Percentiles rank a stretch among this genome's conserved stretches.
Evolutionary conservation across 805 yeast genomes (phyloP).

Genomic region (Candida ovalis): DNA sequence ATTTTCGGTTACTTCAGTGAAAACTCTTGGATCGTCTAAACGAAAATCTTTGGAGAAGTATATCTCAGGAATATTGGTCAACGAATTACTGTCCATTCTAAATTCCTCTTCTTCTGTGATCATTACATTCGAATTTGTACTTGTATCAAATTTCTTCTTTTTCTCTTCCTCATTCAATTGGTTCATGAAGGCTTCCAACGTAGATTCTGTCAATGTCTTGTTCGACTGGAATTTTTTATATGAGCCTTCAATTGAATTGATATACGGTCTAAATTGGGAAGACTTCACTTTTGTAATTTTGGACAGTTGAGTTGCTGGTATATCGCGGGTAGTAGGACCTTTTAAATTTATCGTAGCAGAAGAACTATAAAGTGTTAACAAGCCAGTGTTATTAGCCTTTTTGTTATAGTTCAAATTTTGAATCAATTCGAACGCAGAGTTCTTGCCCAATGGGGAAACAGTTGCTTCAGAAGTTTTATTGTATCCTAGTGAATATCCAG

Average conservation of each 20-base stretch:
- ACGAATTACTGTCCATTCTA: slow-evolving; percentile 22
- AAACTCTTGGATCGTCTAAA: slow-evolving; percentile 83
- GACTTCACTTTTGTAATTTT: slow-evolving; percentile 45
- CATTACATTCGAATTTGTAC: slow-evolving; percentile 8
- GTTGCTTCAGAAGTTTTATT: slow-evolving; percentile 36
- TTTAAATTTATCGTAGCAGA: slow-evolving; percentile 45
- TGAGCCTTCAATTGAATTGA: slow-evolving; percentile 39
- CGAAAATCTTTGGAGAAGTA: slow-evolving; percentile 68
- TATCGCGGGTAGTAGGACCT: slow-evolving; percentile 76
- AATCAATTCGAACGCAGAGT: slow-evolving; percentile 74
- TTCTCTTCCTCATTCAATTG: slow-evolving; percentile 24
- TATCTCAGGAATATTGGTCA: slow-evolving; percentile 59
- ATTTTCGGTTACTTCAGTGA: slow-evolving; percentile 67
- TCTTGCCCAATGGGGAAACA: slow-evolving; percentile 61
- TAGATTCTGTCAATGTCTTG: slow-evolving; percentile 40
- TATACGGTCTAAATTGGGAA: slow-evolving; percentile 41
- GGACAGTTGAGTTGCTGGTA: slow-evolving; percentile 72
- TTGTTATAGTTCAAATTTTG: slow-evolving; percentile 48
- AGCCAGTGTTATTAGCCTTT: slow-evolving; percentile 28
- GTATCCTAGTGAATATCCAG: slow-evolving; percentile 35
- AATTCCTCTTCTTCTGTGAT: slow-evolving; percentile 21
- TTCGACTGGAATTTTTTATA: slow-evolving; percentile 41
- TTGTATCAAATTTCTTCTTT: slow-evolving; percentile 4
- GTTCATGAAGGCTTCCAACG: slow-evolving; percentile 34
- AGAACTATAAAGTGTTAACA: slow-evolving; percentile 27